Conservation (phyloP, 2,329 filamentous ascomycete species). For the Capronia epimyces region DNA sequence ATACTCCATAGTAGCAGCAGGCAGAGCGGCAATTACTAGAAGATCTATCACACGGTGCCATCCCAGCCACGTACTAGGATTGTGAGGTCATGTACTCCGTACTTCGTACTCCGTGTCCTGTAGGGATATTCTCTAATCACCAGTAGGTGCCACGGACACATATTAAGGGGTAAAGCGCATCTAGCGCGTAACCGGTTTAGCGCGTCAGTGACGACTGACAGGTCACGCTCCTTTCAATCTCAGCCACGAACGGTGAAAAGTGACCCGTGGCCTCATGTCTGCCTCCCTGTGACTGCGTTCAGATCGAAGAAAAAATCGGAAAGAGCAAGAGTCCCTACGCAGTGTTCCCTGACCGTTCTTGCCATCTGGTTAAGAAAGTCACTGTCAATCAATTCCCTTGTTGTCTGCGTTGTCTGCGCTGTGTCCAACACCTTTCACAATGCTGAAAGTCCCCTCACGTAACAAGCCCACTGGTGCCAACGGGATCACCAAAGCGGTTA, state of each 20-base stretch:
- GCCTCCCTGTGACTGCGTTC: neutral
- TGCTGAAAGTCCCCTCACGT: conserved; percentile 45
- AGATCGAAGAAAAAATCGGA: neutral
- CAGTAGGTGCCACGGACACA: neutral
- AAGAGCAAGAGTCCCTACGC: neutral
- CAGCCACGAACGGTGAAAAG: conserved; percentile 7
- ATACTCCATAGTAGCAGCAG: no score
- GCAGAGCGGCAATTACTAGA: no score
- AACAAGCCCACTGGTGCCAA: conserved; percentile 35
- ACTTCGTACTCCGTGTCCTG: no score
- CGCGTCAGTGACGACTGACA: neutral
- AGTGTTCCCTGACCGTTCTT: neutral
- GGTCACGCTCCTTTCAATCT: neutral
- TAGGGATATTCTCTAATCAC: no score
- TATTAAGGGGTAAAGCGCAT: neutral
- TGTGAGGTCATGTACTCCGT: no score
- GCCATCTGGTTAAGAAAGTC: neutral
- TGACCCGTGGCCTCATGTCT: conserved; percentile 17
- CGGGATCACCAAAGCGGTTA: conserved; percentile 83
- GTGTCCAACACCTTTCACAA: neutral
- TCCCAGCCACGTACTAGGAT: no score
- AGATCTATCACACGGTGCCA: no score
- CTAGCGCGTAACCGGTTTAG: neutral
- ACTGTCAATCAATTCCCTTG: neutral
- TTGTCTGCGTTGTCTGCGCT: neutral